Base-by-base conservation (phyloP, 2,329 filamentous ascomycete genomes). In the Calonectria fujianensis region DNA sequence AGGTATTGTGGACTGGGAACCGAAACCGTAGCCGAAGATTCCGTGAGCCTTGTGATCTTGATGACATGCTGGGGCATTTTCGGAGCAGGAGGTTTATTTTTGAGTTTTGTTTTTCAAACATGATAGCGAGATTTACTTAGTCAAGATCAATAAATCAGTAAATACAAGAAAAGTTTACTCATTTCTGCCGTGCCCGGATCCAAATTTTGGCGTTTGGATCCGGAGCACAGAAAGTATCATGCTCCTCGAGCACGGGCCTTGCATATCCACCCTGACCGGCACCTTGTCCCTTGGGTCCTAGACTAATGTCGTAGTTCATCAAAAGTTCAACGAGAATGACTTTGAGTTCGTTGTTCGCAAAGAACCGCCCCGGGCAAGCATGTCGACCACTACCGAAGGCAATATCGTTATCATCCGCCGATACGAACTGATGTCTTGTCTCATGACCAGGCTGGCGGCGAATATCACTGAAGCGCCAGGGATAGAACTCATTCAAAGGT, bases 351-450 rank as follows among this genome's bases (percentile, higher is more conserved):
- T 20, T 59, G 20, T 32, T 20, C 13, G 52, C 52, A 59, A 59
- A 59, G 20, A 59, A 59, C 13, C 52, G 35, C 9, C 52, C 52
- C 2, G 52, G 52, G 31, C 52, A 59, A 14, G 32, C 52, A 14
- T 59, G 52, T 9, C 52, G 52, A 7, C 52, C 52, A 4, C 52
- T 32, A 11, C 52, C 52, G 37, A 59, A 59, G 3, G n/a, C 32
- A 59, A 59, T 59, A 18, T 59, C 52, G 24, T 59, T 32, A 14
- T 59, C 31, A 8, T 59, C 52, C 6, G 52, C 52, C 4, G 52
- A 59, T 20, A 59, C 52, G 10, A 59, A 59, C 16, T 59, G 52
- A 8, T 59, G 52, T 14, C 31, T 35, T 16, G 52, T 59, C 52
- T 59, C 52, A 16, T 59, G 52, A 37, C 31, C 57, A 2, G 13